These are phyloP conservation scores for Microdochium nivale DNA, from an alignment of 2,329 filamentous ascomycete species.

Conservation along the genomic window DNA sequence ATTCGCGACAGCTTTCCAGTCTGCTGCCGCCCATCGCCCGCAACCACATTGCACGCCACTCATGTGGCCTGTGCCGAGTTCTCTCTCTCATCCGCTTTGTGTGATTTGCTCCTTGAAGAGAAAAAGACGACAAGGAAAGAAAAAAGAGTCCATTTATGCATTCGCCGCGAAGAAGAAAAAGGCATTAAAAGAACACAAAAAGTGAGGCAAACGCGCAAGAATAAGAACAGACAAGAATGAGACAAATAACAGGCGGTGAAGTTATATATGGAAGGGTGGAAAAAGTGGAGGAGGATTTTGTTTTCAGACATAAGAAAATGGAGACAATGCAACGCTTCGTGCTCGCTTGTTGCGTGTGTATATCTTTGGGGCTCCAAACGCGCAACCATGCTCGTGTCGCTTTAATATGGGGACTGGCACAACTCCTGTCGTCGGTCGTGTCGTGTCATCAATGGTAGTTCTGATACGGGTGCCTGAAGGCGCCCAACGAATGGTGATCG, in stretches of 20 bases:
- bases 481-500: too few relatives aligned
- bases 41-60: too few relatives aligned
- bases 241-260: not conserved
- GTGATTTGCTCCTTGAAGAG: not conserved
- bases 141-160: slow-evolving; percentile 2
- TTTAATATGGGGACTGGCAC: too few relatives aligned
- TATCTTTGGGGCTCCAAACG: not conserved
- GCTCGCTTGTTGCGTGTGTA: not conserved
- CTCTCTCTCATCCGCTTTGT: too few relatives aligned
- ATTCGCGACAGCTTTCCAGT: too few relatives aligned
- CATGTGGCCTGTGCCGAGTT: too few relatives aligned
- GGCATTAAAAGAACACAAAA: not conserved
- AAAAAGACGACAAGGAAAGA: slow-evolving; percentile 1
- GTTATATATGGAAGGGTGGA: not conserved
- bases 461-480: too few relatives aligned
- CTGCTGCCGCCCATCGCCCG: too few relatives aligned
- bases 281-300: not conserved
- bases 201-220: not conserved
- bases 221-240: not conserved
- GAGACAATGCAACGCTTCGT: not conserved
- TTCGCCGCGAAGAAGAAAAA: slow-evolving; percentile 1
- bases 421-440: too few relatives aligned
- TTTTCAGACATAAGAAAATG: not conserved
- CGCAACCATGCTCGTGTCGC: not conserved
- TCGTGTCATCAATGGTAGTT: too few relatives aligned